Percentiles rank a stretch among this genome's conserved stretches.
Evolutionary conservation across 306 rosid species (phyloP).

Genomic region (Cicer arietinum): DNA sequence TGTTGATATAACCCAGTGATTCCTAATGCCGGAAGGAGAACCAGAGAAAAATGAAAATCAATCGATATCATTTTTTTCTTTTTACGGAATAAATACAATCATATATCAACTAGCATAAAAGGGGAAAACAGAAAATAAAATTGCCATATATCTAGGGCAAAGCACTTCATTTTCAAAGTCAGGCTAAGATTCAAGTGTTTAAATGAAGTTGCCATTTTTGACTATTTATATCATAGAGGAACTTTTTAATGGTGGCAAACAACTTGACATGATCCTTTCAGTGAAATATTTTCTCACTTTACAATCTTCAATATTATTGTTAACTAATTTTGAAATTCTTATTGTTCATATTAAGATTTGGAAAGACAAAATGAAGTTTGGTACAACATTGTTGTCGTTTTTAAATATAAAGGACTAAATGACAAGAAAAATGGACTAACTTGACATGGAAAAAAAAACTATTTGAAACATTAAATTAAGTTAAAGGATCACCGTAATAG

Average conservation of each 20-base stretch:
- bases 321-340: not conserved
- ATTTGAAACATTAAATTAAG: too few species aligned
- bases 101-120: slow-evolving; percentile 3
- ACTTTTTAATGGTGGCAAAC: not conserved
- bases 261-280: not conserved
- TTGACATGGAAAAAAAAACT: too few species aligned
- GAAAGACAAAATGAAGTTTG: too few species aligned
- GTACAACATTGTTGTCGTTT: too few species aligned
- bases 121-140: not conserved
- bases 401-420: too few species aligned
- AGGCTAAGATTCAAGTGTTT: not conserved
- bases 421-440: too few species aligned
- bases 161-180: not conserved
- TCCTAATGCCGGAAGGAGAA: slow-evolving; percentile 58
- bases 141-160: slow-evolving; percentile 7
- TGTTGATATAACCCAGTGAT: slow-evolving; percentile 72
- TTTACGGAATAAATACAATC: not conserved
- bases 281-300: not conserved
- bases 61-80: slow-evolving; percentile 9
- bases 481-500: too few species aligned
- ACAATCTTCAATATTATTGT: not conserved
- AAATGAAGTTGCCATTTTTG: not conserved
- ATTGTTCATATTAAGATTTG: not conserved
- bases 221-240: not conserved
- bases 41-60: slow-evolving; percentile 9